These are phyloP conservation scores for Carex cristatella DNA, from an alignment of 176 grass and related monocot species.

Conservation along the genomic window DNA sequence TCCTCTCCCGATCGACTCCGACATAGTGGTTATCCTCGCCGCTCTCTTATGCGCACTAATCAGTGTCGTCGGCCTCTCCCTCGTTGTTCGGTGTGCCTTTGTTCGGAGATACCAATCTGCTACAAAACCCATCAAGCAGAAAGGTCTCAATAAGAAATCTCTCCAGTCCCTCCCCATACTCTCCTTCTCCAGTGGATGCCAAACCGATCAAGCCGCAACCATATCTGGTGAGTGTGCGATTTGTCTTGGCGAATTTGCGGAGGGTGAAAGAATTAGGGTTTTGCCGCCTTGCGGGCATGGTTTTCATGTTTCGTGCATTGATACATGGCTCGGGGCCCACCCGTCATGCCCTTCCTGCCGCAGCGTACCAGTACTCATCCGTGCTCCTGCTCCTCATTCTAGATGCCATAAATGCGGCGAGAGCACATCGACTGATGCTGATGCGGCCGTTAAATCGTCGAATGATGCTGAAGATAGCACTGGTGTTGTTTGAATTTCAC, in stretches of 20 bases:
- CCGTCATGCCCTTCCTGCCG: slow-evolving; percentile 56
- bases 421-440: not conserved
- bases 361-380: not conserved
- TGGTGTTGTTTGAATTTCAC: slow-evolving; percentile 15
- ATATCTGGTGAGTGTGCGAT: slow-evolving; percentile 32
- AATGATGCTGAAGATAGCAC: not conserved
- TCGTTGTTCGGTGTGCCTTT: slow-evolving; percentile 55
- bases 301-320: slow-evolving; percentile 51
- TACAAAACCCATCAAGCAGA: not conserved
- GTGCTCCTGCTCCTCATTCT: not conserved
- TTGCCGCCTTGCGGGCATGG: slow-evolving; percentile 49
- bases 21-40: slow-evolving; percentile 64
- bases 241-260: slow-evolving; percentile 42
- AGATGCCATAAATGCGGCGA: slow-evolving; percentile 45
- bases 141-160: slow-evolving; percentile 51
- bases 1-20: slow-evolving; percentile 40
- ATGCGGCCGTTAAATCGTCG: not conserved
- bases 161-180: slow-evolving; percentile 51
- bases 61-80: slow-evolving; percentile 53
- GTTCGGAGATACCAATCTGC: not conserved
- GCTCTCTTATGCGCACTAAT: slow-evolving; percentile 56
- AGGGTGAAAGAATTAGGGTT: slow-evolving; percentile 44
- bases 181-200: slow-evolving; percentile 6
- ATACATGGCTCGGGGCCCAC: slow-evolving; percentile 40
- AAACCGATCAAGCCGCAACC: not conserved